A percentile compares a stretch with the other conserved stretches of the same genome.
phyloP scores from a whole-genome alignment of 371 early-diverging fungal species.

The Rhizomucor pusillus region DNA sequence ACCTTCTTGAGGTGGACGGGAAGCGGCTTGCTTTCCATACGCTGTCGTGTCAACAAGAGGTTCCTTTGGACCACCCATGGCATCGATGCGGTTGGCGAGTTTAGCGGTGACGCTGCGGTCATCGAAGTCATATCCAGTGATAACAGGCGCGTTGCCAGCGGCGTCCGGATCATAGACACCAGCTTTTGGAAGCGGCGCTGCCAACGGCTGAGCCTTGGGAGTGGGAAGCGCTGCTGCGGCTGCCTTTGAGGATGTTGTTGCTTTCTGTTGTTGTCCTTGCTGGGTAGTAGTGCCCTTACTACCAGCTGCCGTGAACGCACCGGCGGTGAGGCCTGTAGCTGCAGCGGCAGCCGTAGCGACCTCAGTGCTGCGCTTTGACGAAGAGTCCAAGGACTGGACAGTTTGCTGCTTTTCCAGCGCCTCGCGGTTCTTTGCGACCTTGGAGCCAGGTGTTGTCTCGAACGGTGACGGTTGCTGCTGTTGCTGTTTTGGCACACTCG shows the following conservation, averaged over 20 bases:
- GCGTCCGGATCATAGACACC: slow-evolving; percentile 14
- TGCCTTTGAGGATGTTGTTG: not conserved
- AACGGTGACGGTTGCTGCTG: not conserved
- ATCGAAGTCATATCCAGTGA: slow-evolving; percentile 15
- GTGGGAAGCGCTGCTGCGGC: not conserved
- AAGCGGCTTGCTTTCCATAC: not conserved
- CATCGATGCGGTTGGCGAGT: slow-evolving; percentile 7
- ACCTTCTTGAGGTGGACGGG: not conserved
- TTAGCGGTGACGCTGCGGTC: slow-evolving; percentile 9
- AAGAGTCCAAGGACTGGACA: no score
- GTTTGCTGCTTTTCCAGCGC: not conserved
- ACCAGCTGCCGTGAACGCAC: not conserved
- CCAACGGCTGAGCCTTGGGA: not conserved
- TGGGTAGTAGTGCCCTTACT: not conserved
- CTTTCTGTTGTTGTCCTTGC: not conserved
- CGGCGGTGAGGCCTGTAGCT: not conserved
- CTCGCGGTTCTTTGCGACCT: slow-evolving; percentile 4
- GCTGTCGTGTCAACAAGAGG: not conserved
- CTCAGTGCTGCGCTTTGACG: no score
- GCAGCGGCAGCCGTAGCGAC: not conserved
- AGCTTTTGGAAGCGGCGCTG: slow-evolving; percentile 8
- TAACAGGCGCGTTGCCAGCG: slow-evolving; percentile 11
- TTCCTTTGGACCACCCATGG: not conserved
- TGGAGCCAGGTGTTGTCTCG: not conserved
- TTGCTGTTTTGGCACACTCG: not conserved